Base-by-base conservation (phyloP, 2,329 filamentous ascomycete species). In the Teratosphaeria nubilosa region DNA sequence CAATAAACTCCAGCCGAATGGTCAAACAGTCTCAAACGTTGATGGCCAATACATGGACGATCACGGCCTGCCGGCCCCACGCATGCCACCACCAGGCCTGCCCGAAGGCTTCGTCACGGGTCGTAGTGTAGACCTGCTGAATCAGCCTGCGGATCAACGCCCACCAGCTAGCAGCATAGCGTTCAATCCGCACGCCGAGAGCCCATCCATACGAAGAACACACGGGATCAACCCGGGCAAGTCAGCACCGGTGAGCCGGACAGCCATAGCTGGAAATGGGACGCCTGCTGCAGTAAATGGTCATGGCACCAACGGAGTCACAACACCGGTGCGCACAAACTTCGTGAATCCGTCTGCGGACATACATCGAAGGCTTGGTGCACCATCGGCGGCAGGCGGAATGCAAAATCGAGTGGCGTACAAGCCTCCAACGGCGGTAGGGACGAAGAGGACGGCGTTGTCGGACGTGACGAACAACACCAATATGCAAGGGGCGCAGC, bases 141-240 rank as follows among this genome's bases (percentile, higher is more conserved):
- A 75, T 56, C 67, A 71, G 51, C 60, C 66, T 22, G 54, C 65
- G 5, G 65, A 71, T n/a, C 56, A 68, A 2, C 61, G 73, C 57
- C 65, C 74, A 14, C 70, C 72, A 0, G 58, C 57, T 14, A 54
- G 61, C 1, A 60, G 63, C 14, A 59, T 70, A 20, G 73, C 54
- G 16, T 80, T 80, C 69, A 77, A 80, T 52, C 77, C 77, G 4
- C 73, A 79, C 56, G 74, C 69, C 13, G 77, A 79, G 54, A 77
- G 74, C 61, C 91, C 91, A 0, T 94, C 91, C 0, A 91, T 96
- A 68, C 84, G 90, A 61, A 91, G 92, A 70, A 96, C 92, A 0
- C 87, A 88, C 0, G 91, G 91, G 2, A 82, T 96, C 45, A 90
- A 96, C 67, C 90, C 95, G 68, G 84, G 76, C 24, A 86, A 83